phyloP scores from a whole-genome alignment of 1,139 yeast species.

The Kurtzmaniella quercitrusa region DNA sequence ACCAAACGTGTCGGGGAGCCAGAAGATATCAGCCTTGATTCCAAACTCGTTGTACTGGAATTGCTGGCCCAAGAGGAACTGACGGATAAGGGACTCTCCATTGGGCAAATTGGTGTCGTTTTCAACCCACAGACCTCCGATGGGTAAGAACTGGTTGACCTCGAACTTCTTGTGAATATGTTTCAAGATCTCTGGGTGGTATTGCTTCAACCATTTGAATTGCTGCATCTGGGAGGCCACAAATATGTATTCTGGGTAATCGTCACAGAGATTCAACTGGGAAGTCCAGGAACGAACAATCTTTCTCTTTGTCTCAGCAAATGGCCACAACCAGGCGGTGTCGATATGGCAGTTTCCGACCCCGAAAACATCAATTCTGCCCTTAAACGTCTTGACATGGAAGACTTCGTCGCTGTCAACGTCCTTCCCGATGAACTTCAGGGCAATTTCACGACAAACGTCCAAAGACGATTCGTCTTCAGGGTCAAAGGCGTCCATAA shows the following conservation, averaged over 20 bases:
- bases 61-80: constrained; percentile 85
- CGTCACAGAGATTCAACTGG: constrained; percentile 77
- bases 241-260: constrained; percentile 88
- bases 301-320: constrained; percentile 89
- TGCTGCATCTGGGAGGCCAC: constrained; percentile 97
- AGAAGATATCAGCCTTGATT: constrained; percentile 64
- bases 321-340: constrained; percentile 98
- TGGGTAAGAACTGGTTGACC: constrained; percentile 75
- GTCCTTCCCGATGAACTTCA: constrained; percentile 57
- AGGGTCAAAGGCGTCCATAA: constrained; percentile 78
- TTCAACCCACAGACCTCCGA: constrained; percentile 98
- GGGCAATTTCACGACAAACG: constrained; percentile 66
- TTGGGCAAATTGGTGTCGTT: constrained; percentile 91
- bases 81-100: constrained; percentile 88
- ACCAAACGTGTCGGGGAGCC: constrained; percentile 98
- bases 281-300: constrained; percentile 95
- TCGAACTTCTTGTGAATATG: constrained; percentile 62
- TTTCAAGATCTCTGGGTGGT: constrained; percentile 75
- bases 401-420: constrained; percentile 62
- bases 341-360: constrained; percentile 96
- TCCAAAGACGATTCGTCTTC: constrained; percentile 43
- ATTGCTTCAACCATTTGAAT: constrained; percentile 82
- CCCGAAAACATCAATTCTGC: constrained; percentile 56
- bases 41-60: constrained; percentile 80
- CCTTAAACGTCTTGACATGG: constrained; percentile 25